Conservation (phyloP, 495 filamentous ascomycete genomes). For the Viridothelium virens region DNA sequence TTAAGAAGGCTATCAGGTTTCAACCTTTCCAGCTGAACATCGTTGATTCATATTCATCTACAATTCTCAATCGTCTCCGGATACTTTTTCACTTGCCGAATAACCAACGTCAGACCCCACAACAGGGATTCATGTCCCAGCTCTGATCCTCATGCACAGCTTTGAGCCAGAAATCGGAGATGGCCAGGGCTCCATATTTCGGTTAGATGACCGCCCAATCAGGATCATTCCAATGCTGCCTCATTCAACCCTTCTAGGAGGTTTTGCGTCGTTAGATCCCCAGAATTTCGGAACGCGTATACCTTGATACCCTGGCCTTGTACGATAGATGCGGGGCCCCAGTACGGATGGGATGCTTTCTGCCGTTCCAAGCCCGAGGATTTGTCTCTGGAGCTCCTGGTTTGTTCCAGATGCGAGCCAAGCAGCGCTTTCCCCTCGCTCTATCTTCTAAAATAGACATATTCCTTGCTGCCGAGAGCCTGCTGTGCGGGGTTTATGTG, state of each 20-base stretch:
- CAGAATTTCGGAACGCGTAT: neutral
- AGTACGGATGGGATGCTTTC: neutral
- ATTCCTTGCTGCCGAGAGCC: slow-evolving; percentile 11
- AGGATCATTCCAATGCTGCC: neutral
- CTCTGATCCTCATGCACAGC: neutral
- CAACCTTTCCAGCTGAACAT: neutral
- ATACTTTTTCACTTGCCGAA: neutral
- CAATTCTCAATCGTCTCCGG: neutral
- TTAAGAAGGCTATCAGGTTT: neutral
- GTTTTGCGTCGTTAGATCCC: neutral
- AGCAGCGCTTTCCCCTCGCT: neutral
- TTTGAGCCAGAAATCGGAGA: slow-evolving; percentile 5
- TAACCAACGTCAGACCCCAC: neutral
- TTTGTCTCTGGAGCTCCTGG: neutral
- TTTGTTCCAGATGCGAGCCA: neutral
- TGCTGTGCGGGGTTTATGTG: slow-evolving; percentile 4
- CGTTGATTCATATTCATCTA: neutral
- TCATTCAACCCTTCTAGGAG: neutral
- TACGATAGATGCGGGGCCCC: neutral
- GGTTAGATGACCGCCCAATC: neutral
- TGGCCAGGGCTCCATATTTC: neutral
- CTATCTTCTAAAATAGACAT: neutral
- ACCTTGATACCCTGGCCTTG: neutral
- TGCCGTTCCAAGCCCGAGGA: neutral
- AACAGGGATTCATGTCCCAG: slow-evolving; percentile 4